Evolutionary conservation across 306 rosid species (phyloP).

Genomic region (Cucurbita moschata): DNA sequence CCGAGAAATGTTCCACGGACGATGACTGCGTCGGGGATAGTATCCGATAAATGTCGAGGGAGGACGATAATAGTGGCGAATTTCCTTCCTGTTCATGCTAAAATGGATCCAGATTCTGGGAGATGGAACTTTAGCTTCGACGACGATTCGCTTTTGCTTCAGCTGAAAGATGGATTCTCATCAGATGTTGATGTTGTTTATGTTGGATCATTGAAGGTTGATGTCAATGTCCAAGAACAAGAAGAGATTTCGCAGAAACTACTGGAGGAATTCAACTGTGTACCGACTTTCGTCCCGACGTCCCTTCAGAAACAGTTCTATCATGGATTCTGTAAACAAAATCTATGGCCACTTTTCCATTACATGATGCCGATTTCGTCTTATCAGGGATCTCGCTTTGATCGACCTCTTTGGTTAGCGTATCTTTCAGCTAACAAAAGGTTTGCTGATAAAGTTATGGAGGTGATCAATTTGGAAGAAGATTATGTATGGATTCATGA

Average conservation of each 20-base stretch:
- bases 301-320: slow-evolving; percentile 49
- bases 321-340: slow-evolving; percentile 76
- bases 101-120: slow-evolving; percentile 40
- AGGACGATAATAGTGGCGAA: slow-evolving; percentile 53
- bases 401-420: slow-evolving; percentile 69
- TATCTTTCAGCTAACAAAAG: slow-evolving; percentile 71
- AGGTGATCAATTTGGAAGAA: slow-evolving; percentile 53
- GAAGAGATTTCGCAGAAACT: slow-evolving; percentile 50
- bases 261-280: slow-evolving; percentile 62
- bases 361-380: slow-evolving; percentile 74
- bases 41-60: slow-evolving; percentile 23
- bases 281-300: slow-evolving; percentile 60
- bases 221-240: slow-evolving; percentile 47
- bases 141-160: slow-evolving; percentile 53
- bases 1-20: slow-evolving; percentile 42
- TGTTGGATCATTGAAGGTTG: slow-evolving; percentile 58
- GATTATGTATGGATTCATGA: slow-evolving; percentile 92
- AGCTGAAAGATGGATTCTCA: slow-evolving; percentile 51
- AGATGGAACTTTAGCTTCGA: slow-evolving; percentile 56
- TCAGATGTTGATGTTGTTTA: slow-evolving; percentile 36
- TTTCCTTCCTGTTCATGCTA: slow-evolving; percentile 57
- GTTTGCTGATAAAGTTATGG: slow-evolving; percentile 70
- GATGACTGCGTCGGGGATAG: slow-evolving; percentile 34
- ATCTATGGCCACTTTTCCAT: slow-evolving; percentile 74
- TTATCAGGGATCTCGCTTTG: slow-evolving; percentile 46